Conservation (phyloP, 805 yeast species). For the Millerozyma acaciae region DNA sequence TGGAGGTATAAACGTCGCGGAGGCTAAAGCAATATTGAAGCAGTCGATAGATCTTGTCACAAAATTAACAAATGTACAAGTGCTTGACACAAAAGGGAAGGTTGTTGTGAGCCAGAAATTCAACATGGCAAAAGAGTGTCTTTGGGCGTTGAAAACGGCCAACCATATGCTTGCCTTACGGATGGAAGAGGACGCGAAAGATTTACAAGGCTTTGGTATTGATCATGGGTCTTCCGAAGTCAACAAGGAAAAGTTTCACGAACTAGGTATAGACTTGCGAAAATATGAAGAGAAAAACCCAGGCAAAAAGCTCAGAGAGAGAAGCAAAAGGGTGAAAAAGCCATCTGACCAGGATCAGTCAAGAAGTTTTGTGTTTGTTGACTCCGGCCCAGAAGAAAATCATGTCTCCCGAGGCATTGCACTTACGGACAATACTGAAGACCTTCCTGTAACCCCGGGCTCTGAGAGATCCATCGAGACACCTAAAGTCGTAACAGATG, state of each 20-base stretch:
- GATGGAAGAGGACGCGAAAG: constrained; percentile 36
- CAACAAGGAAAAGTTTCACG: constrained; percentile 45
- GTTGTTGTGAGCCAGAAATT: constrained; percentile 30
- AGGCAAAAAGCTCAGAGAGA: background rate
- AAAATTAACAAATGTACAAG: constrained; percentile 25
- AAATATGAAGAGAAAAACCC: constrained; percentile 8
- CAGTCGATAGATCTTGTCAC: constrained; percentile 21
- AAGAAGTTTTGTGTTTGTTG: too few relatives aligned
- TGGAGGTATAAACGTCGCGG: constrained; percentile 31
- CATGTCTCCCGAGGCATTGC: too few relatives aligned
- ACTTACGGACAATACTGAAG: too few relatives aligned
- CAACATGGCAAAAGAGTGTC: constrained; percentile 55
- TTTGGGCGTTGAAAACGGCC: constrained; percentile 59
- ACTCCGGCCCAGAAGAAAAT: too few relatives aligned
- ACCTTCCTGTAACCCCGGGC: too few relatives aligned
- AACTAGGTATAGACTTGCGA: constrained; percentile 34
- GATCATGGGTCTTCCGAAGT: constrained; percentile 53
- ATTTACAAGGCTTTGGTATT: constrained; percentile 40
- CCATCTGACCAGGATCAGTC: constrained; percentile 1
- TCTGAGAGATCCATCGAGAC: too few relatives aligned
- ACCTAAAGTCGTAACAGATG: constrained; percentile 16
- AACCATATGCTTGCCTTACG: constrained; percentile 49
- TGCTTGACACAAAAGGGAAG: constrained; percentile 27
- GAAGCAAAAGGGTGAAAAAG: constrained; percentile 3
- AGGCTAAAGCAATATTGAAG: constrained; percentile 21